Evolutionary conservation across 805 yeast genomes (phyloP).

Genomic region (Suhomyces sp.): DNA sequence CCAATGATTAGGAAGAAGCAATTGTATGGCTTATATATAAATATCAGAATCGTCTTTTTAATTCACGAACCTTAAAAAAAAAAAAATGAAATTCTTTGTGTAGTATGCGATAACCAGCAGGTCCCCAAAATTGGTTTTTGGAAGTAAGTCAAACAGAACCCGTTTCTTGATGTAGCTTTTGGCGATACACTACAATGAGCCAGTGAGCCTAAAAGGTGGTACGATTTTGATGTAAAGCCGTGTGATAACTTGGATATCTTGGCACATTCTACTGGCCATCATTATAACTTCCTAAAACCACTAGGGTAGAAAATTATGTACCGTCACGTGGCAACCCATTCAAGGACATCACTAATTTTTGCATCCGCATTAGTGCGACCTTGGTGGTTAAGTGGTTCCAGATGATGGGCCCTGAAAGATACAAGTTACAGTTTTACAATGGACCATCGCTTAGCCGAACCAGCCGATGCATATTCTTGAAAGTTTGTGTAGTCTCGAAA

Average conservation of each 20-base stretch:
- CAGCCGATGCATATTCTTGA: not conserved
- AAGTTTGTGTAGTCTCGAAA: not conserved
- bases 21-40: not conserved
- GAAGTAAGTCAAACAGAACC: not conserved
- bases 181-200: not conserved
- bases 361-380: not conserved
- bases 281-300: not conserved
- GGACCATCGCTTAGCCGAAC: not conserved
- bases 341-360: not conserved
- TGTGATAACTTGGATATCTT: not conserved
- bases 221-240: not conserved
- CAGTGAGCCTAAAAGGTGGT: not conserved
- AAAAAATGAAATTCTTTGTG: not conserved
- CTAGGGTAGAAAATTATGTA: not conserved
- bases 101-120: constrained; percentile 1
- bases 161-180: not conserved
- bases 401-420: not conserved
- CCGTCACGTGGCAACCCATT: not conserved
- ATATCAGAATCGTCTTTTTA: not conserved
- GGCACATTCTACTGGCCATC: not conserved
- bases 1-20: not conserved
- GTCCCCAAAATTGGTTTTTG: not conserved
- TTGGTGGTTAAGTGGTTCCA: not conserved
- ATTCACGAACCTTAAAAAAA: not conserved
- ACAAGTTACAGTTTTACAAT: not conserved